A percentile compares a stretch with the other conserved stretches of the same genome.
phyloP scores from a whole-genome alignment of 1,139 yeast species.

The Magnusiomyces suaveolens region DNA sequence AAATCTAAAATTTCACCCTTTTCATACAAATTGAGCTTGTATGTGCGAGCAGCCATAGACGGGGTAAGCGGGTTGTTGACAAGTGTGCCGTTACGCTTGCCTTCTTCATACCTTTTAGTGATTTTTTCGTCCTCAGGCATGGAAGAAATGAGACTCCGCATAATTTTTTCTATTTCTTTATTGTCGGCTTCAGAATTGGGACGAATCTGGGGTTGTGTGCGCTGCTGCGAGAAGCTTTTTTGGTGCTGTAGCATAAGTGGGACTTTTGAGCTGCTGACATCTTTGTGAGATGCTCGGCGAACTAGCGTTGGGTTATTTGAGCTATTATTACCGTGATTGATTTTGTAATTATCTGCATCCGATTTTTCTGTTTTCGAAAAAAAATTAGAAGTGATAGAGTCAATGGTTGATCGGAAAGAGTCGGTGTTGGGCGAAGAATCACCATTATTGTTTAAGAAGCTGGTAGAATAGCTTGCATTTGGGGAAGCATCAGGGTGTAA shows the following conservation, averaged over 20 bases:
- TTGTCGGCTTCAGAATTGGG: background rate
- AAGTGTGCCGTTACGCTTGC: slow-evolving; percentile 7
- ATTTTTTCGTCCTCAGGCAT: slow-evolving; percentile 17
- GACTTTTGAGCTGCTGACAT: background rate
- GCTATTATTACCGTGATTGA: too few species aligned
- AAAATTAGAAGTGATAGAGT: background rate
- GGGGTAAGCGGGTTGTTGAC: slow-evolving; percentile 21
- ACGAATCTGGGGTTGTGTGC: background rate
- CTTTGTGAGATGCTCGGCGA: background rate
- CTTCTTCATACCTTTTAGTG: slow-evolving; percentile 11
- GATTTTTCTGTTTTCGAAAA: background rate
- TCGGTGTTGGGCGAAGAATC: too few species aligned
- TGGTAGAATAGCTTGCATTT: too few species aligned
- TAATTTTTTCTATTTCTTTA: slow-evolving; percentile 17
- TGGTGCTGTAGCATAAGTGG: background rate
- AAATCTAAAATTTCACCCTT: slow-evolving; percentile 41
- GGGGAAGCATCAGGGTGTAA: background rate
- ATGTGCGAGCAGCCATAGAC: slow-evolving; percentile 14
- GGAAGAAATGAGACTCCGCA: slow-evolving; percentile 18
- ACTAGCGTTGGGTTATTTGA: background rate
- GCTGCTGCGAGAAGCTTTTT: background rate
- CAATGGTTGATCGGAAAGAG: too few species aligned
- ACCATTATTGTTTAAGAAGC: too few species aligned
- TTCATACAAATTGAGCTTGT: slow-evolving; percentile 39
- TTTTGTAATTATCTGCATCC: too few species aligned